Percentiles rank a stretch among this genome's conserved stretches.
Conservation (phyloP, 2,329 filamentous ascomycete genomes). For the Endothia cerciana region DNA sequence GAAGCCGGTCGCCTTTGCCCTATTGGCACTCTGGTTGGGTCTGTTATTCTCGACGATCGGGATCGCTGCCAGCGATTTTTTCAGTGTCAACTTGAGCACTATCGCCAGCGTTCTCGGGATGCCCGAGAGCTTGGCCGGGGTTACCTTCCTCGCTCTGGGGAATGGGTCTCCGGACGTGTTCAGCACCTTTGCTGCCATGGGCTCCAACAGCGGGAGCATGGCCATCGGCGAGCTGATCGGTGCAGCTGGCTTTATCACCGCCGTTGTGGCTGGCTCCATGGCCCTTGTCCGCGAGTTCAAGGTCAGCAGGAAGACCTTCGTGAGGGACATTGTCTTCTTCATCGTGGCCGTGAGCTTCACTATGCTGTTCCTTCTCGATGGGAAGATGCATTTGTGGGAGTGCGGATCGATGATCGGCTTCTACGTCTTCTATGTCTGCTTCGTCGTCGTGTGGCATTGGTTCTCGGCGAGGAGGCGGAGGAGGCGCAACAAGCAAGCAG, state of each 20-base stretch:
- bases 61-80: slow-evolving; percentile 97
- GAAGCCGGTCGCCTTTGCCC: slow-evolving; percentile 76
- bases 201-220: slow-evolving; percentile 94
- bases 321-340: slow-evolving; percentile 92
- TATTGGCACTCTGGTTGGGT: slow-evolving; percentile 82
- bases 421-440: slow-evolving; percentile 85
- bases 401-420: slow-evolving; percentile 88
- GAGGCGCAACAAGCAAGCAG: slow-evolving; percentile 67
- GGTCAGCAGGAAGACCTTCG: slow-evolving; percentile 86
- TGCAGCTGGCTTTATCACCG: slow-evolving; percentile 93
- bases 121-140: slow-evolving; percentile 93
- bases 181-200: slow-evolving; percentile 97
- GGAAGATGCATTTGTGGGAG: slow-evolving; percentile 84
- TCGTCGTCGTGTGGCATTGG: slow-evolving; percentile 94
- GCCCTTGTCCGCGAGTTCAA: slow-evolving; percentile 93
- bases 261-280: slow-evolving; percentile 96
- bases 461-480: slow-evolving; percentile 66
- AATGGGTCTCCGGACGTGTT: slow-evolving; percentile 99
- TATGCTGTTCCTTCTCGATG: slow-evolving; percentile 85
- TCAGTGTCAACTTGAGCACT: slow-evolving; percentile 94
- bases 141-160: slow-evolving; percentile 94
- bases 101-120: slow-evolving; percentile 87
- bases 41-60: slow-evolving; percentile 95
- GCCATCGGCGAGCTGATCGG: slow-evolving; percentile 94
- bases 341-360: slow-evolving; percentile 84